Evolutionary conservation across 257 asterid genomes (phyloP).

Genomic region (Gynochthodes officinalis): DNA sequence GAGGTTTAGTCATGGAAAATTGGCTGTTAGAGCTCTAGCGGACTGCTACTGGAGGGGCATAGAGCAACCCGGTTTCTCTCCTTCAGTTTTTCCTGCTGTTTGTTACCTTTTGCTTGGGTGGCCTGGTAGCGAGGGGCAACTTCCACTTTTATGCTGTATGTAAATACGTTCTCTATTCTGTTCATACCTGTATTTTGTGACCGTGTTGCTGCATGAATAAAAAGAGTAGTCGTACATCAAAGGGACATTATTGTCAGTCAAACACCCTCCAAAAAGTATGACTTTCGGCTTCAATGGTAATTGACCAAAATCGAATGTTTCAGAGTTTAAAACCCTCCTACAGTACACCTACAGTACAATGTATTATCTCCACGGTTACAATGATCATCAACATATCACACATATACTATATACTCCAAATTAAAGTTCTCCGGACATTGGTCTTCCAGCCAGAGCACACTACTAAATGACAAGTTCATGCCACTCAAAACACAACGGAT

Average conservation of each 20-base stretch:
- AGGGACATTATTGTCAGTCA: background rate
- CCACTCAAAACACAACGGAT: background rate
- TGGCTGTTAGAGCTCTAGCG: background rate
- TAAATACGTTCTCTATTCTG: background rate
- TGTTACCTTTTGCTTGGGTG: background rate
- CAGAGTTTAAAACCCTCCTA: too few species aligned
- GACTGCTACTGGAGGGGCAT: background rate
- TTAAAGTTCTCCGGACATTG: too few species aligned
- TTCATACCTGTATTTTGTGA: background rate
- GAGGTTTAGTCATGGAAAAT: background rate
- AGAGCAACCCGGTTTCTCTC: too few species aligned
- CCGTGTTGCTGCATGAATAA: background rate
- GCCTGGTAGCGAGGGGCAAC: background rate
- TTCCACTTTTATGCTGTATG: conserved; percentile 15
- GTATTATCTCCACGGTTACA: too few species aligned
- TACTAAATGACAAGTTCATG: background rate
- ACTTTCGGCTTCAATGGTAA: too few species aligned
- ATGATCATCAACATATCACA: too few species aligned
- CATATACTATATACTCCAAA: too few species aligned
- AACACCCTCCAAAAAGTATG: too few species aligned
- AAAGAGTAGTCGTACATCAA: background rate
- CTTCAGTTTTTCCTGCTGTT: too few species aligned
- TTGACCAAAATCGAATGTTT: too few species aligned
- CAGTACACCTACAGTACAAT: too few species aligned
- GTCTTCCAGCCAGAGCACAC: background rate